These are phyloP conservation scores for Moesziomyces aphidis DNA, from an alignment of 1,284 basidiomycete species.

Conservation along the genomic window DNA sequence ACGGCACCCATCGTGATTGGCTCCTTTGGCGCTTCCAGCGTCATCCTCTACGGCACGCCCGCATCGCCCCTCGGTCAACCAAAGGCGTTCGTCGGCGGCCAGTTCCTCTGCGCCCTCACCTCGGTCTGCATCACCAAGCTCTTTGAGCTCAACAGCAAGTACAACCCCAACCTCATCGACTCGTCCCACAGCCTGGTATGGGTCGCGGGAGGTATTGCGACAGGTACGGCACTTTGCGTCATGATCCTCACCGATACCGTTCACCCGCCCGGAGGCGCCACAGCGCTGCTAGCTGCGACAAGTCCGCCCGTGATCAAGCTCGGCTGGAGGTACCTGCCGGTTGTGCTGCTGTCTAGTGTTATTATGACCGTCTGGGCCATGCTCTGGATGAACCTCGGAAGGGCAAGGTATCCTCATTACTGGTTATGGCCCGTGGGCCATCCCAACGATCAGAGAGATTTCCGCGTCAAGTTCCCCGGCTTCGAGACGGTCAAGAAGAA, in stretches of 20 bases:
- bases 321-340: slow-evolving; percentile 48
- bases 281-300: slow-evolving; percentile 44
- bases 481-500: slow-evolving; percentile 4
- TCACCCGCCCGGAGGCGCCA: slow-evolving; percentile 53
- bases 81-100: slow-evolving; percentile 43
- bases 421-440: slow-evolving; percentile 37
- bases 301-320: slow-evolving; percentile 37
- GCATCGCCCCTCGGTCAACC: slow-evolving; percentile 51
- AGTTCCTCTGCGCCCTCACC: slow-evolving; percentile 45
- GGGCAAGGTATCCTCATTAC: slow-evolving; percentile 29
- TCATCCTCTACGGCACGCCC: slow-evolving; percentile 54
- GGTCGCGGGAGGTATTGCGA: slow-evolving; percentile 44
- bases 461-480: slow-evolving; percentile 24
- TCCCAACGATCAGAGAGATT: slow-evolving; percentile 18
- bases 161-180: slow-evolving; percentile 45
- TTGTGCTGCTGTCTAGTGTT: slow-evolving; percentile 39
- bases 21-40: slow-evolving; percentile 52
- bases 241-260: slow-evolving; percentile 52
- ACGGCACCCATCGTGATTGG: slow-evolving; percentile 52
- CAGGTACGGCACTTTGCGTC: slow-evolving; percentile 39
- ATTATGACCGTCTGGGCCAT: slow-evolving; percentile 52
- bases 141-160: slow-evolving; percentile 45
- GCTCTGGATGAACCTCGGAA: slow-evolving; percentile 53
- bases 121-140: slow-evolving; percentile 51
- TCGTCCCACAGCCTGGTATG: slow-evolving; percentile 42